Percentiles rank a stretch among this genome's conserved stretches.
phyloP scores from a whole-genome alignment of 148 eudicot genomes.

The Fagopyrum homotropicum region DNA sequence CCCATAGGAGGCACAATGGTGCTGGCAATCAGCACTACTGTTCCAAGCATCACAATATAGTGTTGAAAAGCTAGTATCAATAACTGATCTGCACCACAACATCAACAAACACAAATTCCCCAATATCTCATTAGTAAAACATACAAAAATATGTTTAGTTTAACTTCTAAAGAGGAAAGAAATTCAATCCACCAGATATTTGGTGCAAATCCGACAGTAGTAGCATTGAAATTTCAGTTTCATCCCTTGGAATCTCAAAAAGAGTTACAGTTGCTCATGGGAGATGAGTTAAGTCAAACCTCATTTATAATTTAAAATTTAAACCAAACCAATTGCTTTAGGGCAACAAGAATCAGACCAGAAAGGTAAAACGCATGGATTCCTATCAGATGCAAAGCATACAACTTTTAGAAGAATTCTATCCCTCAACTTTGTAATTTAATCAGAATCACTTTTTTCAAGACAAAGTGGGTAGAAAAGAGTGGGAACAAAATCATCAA shows the following conservation, averaged over 20 bases:
- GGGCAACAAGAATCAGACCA: neutral
- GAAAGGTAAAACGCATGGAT: neutral
- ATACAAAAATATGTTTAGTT: neutral
- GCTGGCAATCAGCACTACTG: conserved; percentile 66
- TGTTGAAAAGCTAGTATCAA: conserved; percentile 76
- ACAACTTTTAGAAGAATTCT: neutral
- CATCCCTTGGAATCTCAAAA: neutral
- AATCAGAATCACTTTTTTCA: neutral
- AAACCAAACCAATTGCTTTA: neutral
- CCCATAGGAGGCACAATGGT: conserved; percentile 79
- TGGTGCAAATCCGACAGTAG: no score
- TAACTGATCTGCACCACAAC: conserved; percentile 31
- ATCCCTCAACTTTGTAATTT: neutral
- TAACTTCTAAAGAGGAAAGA: no score
- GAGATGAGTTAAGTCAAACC: conserved; percentile 8
- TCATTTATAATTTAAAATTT: neutral
- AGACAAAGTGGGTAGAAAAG: neutral
- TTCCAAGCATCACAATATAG: conserved; percentile 94
- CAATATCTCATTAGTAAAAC: neutral
- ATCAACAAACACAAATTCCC: neutral
- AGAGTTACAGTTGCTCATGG: neutral
- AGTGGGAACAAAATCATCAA: neutral
- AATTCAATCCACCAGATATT: no score
- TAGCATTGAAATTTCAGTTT: neutral
- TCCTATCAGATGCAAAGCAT: neutral